Evolutionary conservation across 1,139 yeast genomes (phyloP), one percentile per base, ranked within the genome.

Genomic region (Tardiomyces blankii): DNA sequence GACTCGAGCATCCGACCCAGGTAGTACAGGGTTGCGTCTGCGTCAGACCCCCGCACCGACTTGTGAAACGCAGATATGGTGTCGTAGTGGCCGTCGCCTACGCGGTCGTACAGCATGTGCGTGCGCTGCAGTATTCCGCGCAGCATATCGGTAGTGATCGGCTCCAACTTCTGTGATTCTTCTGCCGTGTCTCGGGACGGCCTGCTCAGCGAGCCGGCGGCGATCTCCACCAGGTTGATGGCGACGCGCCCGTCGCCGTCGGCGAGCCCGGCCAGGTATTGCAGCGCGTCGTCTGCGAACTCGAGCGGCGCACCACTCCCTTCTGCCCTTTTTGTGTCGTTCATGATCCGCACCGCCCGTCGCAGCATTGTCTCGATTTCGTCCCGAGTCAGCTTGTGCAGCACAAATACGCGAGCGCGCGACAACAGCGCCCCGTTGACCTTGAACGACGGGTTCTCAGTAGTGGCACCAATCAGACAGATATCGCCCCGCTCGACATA

Each of bases 401-500:
- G 71, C 1, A 82, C 82, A 63, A 91, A 86, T 0, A 93, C 87
- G 52, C 91, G 83, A 67, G 95, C 82, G 51, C 99, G 69, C 13
- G 96, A 87, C 32, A 91, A 68, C 44, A 91, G 66, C 0, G 98
- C 97, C 56, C 87, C 84, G 57, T 88, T 88, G 41, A 91, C 64
- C 46, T 85, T 87, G 63, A 91, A 93, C 27, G 95, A 84, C 1
- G 98, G 98, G 59, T 93, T 93, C 61, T 91, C 98, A 0, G 98
- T 91, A 0, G 98, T 93, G 8, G 98, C 97, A 0, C 98, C 98
- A 46, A 91, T 80, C 39, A 69, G 53, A 8, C 64, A 62, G 30
- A 69, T 64, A 44, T 66, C 70, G 18, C 74, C 74, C 2, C 55
- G 49, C 51, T 69, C 74, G 3, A 69, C 69, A 30, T 60, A 62